Percentiles rank a stretch among this genome's conserved stretches.
Evolutionary conservation across 2,329 filamentous ascomycete genomes (phyloP).

Genomic region (Microdochium trichocladiopsis): DNA sequence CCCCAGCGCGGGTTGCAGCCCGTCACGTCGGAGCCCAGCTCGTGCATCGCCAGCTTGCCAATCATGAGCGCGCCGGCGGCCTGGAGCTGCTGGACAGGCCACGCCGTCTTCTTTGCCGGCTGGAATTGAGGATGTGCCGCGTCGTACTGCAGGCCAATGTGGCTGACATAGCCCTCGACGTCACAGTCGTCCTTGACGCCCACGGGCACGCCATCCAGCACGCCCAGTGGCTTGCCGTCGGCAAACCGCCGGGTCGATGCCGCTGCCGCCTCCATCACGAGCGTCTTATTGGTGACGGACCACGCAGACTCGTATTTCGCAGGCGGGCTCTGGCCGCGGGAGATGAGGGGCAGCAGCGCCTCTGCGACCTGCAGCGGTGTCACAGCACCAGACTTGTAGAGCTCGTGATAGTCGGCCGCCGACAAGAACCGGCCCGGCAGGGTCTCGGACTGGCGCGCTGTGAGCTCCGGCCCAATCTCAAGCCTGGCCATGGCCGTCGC

Average conservation of each 20-base stretch:
- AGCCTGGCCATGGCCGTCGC: conserved; percentile 19
- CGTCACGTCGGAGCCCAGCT: conserved; percentile 73
- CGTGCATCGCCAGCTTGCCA: conserved; percentile 76
- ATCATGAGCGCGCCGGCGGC: conserved; percentile 69
- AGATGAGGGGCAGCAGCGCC: conserved; percentile 63
- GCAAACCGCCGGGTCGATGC: conserved; percentile 69
- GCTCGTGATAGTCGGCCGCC: conserved; percentile 67
- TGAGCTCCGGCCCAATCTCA: conserved; percentile 32
- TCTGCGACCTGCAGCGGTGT: conserved; percentile 69
- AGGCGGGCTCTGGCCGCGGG: conserved; percentile 43
- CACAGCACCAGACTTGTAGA: conserved; percentile 61
- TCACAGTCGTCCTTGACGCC: conserved; percentile 78
- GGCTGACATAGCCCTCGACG: conserved; percentile 62
- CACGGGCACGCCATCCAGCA: conserved; percentile 77
- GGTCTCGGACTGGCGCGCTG: conserved; percentile 29
- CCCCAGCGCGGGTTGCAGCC: conserved; percentile 74
- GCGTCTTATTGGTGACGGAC: conserved; percentile 56
- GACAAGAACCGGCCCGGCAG: conserved; percentile 55
- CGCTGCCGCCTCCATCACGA: conserved; percentile 59
- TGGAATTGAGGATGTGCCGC: conserved; percentile 43
- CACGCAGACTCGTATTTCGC: conserved; percentile 67
- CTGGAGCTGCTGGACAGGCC: conserved; percentile 65
- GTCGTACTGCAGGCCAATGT: conserved; percentile 56
- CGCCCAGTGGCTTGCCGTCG: conserved; percentile 54
- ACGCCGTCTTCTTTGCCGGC: conserved; percentile 49